phyloP scores from a whole-genome alignment of 163 green algal genomes.

The Prototheca cutis region DNA sequence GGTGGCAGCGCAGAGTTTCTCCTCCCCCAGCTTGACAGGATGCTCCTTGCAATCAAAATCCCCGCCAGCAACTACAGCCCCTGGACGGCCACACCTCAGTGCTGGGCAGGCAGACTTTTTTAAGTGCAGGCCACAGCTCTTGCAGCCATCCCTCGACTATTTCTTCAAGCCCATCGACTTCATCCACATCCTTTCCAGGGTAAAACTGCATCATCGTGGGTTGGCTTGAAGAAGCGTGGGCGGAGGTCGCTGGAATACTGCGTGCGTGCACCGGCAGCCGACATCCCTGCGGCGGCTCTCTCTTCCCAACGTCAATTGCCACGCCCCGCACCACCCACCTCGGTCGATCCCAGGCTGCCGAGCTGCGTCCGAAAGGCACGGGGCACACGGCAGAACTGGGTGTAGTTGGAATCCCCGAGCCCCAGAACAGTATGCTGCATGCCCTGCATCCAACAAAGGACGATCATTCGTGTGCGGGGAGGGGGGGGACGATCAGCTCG shows the following conservation, averaged over 20 bases:
- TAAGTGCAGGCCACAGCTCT: slow-evolving; percentile 39
- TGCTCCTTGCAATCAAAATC: background rate
- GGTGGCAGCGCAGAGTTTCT: no score
- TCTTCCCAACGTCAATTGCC: background rate
- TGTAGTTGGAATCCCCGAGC: slow-evolving; percentile 97
- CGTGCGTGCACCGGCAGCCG: no score
- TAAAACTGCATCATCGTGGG: slow-evolving; percentile 19
- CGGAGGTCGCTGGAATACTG: no score
- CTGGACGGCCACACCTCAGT: background rate
- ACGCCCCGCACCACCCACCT: background rate
- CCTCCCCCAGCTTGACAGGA: no score
- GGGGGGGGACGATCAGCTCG: no score
- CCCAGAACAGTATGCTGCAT: slow-evolving; percentile 72
- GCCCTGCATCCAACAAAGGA: no score
- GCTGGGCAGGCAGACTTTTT: background rate
- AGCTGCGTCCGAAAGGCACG: slow-evolving; percentile 55
- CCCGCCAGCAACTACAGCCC: background rate
- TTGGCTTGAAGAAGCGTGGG: no score
- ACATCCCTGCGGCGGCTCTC: no score
- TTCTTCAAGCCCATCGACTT: slow-evolving; percentile 86
- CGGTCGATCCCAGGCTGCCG: slow-evolving; percentile 60
- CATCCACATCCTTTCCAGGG: slow-evolving; percentile 66
- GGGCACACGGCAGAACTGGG: slow-evolving; percentile 77
- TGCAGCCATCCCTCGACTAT: slow-evolving; percentile 61
- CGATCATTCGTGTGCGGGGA: no score